Evolutionary conservation across 306 rosid species (phyloP).

Genomic region (Pueraria montana): DNA sequence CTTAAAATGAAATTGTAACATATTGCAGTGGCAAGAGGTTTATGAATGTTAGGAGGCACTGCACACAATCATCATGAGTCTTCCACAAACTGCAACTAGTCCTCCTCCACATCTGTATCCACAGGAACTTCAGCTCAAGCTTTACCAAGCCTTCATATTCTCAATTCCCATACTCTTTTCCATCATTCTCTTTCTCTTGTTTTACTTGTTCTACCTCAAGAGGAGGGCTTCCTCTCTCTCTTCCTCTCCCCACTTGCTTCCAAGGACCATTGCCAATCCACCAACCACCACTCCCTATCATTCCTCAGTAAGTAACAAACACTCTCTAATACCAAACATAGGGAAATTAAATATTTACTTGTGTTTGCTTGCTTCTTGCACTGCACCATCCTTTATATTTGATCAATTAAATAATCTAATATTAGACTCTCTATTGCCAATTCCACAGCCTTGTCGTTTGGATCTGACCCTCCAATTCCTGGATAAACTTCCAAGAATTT

Average conservation of each 20-base stretch:
- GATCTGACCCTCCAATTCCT: constrained; percentile 69
- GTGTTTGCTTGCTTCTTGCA: not conserved
- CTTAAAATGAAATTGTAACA: not conserved
- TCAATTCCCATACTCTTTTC: constrained; percentile 93
- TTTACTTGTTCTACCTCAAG: constrained; percentile 89
- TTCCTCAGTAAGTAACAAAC: constrained; percentile 54
- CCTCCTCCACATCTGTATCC: constrained; percentile 73
- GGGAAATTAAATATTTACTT: not conserved
- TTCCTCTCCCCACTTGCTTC: constrained; percentile 60
- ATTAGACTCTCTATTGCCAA: not conserved
- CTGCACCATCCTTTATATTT: not conserved
- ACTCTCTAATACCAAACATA: not conserved
- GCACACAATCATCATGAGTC: constrained; percentile 50
- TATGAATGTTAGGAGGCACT: constrained; percentile 1
- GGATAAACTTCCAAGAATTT: constrained; percentile 72
- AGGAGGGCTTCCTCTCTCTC: constrained; percentile 75
- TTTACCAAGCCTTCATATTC: constrained; percentile 95
- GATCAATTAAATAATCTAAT: not conserved
- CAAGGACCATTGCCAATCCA: constrained; percentile 47
- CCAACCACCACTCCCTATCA: constrained; percentile 49
- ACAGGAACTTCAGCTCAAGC: constrained; percentile 84
- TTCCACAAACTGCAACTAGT: constrained; percentile 57
- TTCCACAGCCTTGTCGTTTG: constrained; percentile 66
- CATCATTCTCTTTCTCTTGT: constrained; percentile 80
- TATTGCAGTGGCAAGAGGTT: not conserved